Conservation (phyloP, 139 green algal species). For the Closterium sp. region DNA sequence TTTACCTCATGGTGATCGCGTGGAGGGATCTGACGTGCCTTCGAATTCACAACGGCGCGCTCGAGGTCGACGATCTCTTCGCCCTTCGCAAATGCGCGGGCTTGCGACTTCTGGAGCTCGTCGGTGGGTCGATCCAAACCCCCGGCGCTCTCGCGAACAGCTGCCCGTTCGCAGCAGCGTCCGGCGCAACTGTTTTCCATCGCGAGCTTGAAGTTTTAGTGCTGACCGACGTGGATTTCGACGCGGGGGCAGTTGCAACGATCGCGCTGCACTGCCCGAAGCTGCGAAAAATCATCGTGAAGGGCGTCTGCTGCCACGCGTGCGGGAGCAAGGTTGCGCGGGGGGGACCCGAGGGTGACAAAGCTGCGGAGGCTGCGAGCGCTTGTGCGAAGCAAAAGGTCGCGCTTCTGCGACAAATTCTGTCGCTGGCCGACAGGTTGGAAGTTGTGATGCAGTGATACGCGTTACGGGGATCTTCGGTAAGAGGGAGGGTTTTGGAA, state of each 20-base stretch:
- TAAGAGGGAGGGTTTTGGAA: not conserved
- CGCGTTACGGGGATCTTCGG: not conserved
- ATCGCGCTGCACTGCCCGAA: not conserved
- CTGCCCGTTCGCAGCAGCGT: not conserved
- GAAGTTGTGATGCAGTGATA: not conserved
- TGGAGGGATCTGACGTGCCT: constrained; percentile 26
- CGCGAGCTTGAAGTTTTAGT: not conserved
- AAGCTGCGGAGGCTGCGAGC: not conserved
- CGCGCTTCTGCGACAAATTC: not conserved
- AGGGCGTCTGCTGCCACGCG: not conserved
- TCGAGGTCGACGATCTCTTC: constrained; percentile 25
- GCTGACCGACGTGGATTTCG: not conserved
- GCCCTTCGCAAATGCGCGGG: constrained; percentile 20
- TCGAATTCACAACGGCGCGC: constrained; percentile 22
- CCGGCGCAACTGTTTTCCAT: not conserved
- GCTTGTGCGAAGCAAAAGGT: not conserved
- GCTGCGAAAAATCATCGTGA: not conserved
- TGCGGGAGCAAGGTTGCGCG: not conserved
- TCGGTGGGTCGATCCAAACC: not conserved
- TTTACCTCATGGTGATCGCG: constrained; percentile 43
- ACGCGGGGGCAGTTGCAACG: not conserved
- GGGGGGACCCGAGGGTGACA: not conserved
- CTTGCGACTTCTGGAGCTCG: constrained; percentile 16
- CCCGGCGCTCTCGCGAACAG: not conserved
- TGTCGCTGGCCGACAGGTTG: not conserved